Evolutionary conservation across 2,329 filamentous ascomycete species (phyloP), one percentile per base, ranked within the genome.

Genomic region (Sporothrix curviconia): DNA sequence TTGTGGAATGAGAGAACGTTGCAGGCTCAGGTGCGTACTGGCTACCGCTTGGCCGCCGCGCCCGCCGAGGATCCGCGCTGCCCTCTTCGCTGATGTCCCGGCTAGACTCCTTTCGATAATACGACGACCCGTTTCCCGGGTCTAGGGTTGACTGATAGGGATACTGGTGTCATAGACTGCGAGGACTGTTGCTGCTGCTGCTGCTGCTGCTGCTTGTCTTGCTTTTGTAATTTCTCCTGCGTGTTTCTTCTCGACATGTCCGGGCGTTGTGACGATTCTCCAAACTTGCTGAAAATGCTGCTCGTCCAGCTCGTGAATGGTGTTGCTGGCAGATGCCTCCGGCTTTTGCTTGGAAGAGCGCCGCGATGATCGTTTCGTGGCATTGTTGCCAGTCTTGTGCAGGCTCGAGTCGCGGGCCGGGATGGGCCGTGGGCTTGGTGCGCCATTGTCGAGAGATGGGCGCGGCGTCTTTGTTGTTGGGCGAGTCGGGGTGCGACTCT

Each of bases 331-430:
- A 0, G 19, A 17, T 1, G 32, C 25, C 34, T 77, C 77, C 64
- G 69, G 76, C 58, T 79, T 74, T 42, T 73, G 73, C 66, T 76
- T 82, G 24, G 81, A 69, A 2, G 63, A 74, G 55, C 77, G 70
- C 1, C 78, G 75, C 5, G 77, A 79, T 1, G 79, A 77, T 56
- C 82, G 77, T 69, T 78, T 83, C 9, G 24, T 24, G n/a, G 72
- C 74, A 43, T 75, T 77, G 19, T 74, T 70, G 8, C 76, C 76
- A 1, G 80, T 76, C 64, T 81, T 87, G 52, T 81, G 75, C 36
- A 89, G 72, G 37, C 86, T 90, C 1, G 86, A 90, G 56, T 88
- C 85, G 57, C 86, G 79, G 7, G 77, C 70, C 0, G 87, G 87
- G 55, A 90, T 88, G 7, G 77, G 70, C 50, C 79, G 74, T 2